Evolutionary conservation across 2,329 filamentous ascomycete genomes (phyloP).

Genomic region (Aspergillus pseudoviridinutans): DNA sequence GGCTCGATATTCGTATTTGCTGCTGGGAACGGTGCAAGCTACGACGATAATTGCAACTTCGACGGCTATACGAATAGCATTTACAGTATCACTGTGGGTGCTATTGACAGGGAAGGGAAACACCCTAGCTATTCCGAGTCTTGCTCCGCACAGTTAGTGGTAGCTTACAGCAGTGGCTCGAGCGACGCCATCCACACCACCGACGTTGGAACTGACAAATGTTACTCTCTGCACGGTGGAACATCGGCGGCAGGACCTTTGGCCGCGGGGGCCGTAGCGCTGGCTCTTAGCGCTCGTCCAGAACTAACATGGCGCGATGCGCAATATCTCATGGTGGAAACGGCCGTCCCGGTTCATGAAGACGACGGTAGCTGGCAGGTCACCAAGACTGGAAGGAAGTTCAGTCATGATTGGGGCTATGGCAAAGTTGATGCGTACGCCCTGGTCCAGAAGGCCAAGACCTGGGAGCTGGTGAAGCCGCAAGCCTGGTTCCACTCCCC

Average conservation of each 20-base stretch:
- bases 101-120: conserved; percentile 78
- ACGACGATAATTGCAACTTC: conserved; percentile 97
- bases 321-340: conserved; percentile 84
- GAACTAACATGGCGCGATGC: conserved; percentile 91
- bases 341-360: conserved; percentile 73
- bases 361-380: conserved; percentile 75
- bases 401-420: conserved; percentile 92
- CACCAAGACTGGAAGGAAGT: conserved; percentile 76
- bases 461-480: conserved; percentile 84
- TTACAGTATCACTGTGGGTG: conserved; percentile 95
- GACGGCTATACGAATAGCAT: conserved; percentile 99
- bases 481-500: conserved; percentile 94
- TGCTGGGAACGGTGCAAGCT: conserved; percentile 83
- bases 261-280: conserved; percentile 85
- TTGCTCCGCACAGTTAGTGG: conserved; percentile 91
- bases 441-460: conserved; percentile 80
- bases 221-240: conserved; percentile 79
- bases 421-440: conserved; percentile 88
- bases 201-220: conserved; percentile 79
- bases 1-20: conserved; percentile 97
- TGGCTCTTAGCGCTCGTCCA: conserved; percentile 78
- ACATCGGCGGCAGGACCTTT: conserved; percentile 94
- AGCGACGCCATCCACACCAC: conserved; percentile 93
- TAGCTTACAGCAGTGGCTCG: conserved; percentile 91
- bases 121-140: conserved; percentile 96